Evolutionary conservation across 441 rosid genomes (phyloP), one percentile per base, ranked within the genome.

Genomic region (Adansonia gregorii): DNA sequence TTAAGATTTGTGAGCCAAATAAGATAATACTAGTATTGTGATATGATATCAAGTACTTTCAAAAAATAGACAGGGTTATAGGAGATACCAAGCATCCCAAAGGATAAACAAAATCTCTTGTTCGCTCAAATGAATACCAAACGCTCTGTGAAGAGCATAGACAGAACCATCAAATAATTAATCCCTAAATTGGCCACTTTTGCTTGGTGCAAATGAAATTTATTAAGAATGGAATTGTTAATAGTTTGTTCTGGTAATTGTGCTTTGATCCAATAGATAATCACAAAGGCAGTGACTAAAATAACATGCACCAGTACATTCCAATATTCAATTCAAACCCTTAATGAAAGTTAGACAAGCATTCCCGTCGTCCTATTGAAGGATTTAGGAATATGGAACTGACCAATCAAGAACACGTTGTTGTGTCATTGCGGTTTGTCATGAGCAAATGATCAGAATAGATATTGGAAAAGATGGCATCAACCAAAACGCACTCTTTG

Each of bases 381-480:
- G 51, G 51, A 41, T n/a, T 8, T 19, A 43, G 3, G 27, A 45
- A 45, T 8, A 8, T 46, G 24, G 55, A 63, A 73, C 54, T n/a
- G 65, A 59, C 31, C 39, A 73, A 41, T n/a, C 15, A 73, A 72
- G 65, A 31, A 19, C 8, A 24, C 22, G 58, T 45, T 6, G 67
- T 24, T 3, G 19, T 39, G 76, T 74, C 43, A 55, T 69, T 43
- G 55, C 68, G 46, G 46, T 64, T 64, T 65, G 48, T 65, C 48
- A 31, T 10, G 41, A 68, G 71, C 51, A 8, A 17, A 67, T 45
- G 9, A 19, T 68, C 35, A 27, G 35, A 27, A 27, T 27, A 27
- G 35, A 27, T 27, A 27, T 27, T 1, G 35, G 39, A 6, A 12
- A 48, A 24, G 17, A n/a, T 41, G 55, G 17, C 67, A 39, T 41